A percentile compares a stretch with the other conserved stretches of the same genome.
These are phyloP conservation scores for Globisporangium barbulae DNA, from an alignment of 352 stramenopile genomes.

Conservation along the genomic window DNA sequence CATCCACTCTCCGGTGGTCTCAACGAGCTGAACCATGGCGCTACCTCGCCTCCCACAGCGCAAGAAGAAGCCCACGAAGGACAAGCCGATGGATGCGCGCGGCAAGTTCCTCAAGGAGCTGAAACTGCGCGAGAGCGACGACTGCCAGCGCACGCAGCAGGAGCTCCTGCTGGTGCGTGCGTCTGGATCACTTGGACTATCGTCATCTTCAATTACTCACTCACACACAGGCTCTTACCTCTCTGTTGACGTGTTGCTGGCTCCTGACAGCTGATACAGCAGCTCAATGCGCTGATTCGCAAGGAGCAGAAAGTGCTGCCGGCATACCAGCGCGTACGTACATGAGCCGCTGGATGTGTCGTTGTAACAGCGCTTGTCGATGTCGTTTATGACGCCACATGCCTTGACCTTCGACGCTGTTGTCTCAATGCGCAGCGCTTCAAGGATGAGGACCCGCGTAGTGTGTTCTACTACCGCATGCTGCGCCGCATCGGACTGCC, in stretches of 20 bases:
- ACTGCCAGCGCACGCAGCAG: constrained; percentile 25
- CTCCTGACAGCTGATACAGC: constrained; percentile 47
- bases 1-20: neutral
- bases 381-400: neutral
- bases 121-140: constrained; percentile 32
- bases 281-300: constrained; percentile 60
- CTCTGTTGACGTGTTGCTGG: neutral
- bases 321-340: constrained; percentile 45
- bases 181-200: neutral
- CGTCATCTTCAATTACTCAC: neutral
- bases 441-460: constrained; percentile 64
- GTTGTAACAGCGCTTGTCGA: neutral
- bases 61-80: constrained; percentile 30
- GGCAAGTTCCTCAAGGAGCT: constrained; percentile 39
- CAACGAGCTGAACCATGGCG: neutral
- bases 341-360: neutral
- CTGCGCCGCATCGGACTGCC: constrained; percentile 64
- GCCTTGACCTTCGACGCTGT: neutral
- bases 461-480: constrained; percentile 77
- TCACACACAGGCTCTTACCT: too few relatives aligned
- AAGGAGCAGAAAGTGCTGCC: constrained; percentile 55
- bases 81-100: constrained; percentile 38
- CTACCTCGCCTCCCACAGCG: constrained; percentile 11
- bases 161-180: constrained; percentile 46
- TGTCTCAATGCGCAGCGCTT: constrained; percentile 31